phyloP scores from a whole-genome alignment of 257 asterid genomes.

The Nicotiana tomentosiformis region DNA sequence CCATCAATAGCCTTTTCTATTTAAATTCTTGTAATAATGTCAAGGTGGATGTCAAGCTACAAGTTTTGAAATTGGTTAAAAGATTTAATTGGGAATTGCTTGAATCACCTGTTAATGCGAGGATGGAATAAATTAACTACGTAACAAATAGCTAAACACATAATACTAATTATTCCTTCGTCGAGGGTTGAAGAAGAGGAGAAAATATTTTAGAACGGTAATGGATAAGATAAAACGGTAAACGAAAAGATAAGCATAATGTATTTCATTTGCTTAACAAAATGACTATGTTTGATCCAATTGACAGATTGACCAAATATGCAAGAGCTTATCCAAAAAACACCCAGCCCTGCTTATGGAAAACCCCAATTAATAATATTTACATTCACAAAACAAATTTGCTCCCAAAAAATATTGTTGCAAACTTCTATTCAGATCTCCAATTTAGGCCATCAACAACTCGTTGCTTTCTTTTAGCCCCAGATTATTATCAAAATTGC shows the following conservation, averaged over 20 bases:
- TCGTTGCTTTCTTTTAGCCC: conserved; percentile 33
- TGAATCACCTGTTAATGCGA: not conserved
- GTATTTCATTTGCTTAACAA: not conserved
- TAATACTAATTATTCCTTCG: too few relatives aligned
- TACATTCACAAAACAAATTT: conserved; percentile 17
- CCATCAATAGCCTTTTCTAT: not conserved
- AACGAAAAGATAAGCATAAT: not conserved
- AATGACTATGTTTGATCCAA: not conserved
- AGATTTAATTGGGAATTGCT: not conserved
- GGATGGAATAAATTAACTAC: not conserved
- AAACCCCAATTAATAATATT: conserved; percentile 18
- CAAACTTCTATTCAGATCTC: conserved; percentile 6
- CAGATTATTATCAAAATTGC: conserved; percentile 21
- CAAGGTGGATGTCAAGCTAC: not conserved
- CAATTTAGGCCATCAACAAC: conserved; percentile 37
- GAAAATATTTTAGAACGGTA: too few relatives aligned
- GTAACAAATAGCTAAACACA: too few relatives aligned
- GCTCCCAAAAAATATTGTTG: not conserved
- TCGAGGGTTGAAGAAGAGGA: not conserved
- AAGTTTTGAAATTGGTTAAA: not conserved
- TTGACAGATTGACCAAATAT: conserved; percentile 18
- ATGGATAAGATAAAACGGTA: not conserved
- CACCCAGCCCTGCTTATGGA: conserved; percentile 39
- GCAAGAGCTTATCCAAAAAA: conserved; percentile 46
- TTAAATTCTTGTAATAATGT: not conserved